Evolutionary conservation across 805 yeast genomes (phyloP).

Genomic region (Ogataea angusta): DNA sequence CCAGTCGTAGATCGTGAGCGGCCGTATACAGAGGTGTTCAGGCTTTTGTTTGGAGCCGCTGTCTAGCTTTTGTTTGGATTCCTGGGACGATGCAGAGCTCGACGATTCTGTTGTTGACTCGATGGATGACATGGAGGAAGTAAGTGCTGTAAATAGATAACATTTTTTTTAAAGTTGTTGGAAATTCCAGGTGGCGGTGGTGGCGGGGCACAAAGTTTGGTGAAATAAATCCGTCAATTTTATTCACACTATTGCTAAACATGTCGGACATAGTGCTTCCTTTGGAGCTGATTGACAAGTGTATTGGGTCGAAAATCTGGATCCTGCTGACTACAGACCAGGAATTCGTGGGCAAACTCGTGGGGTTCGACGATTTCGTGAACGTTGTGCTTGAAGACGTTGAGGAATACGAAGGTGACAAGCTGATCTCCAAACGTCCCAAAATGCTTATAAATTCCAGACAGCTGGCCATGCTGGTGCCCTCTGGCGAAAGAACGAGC

Average conservation of each 20-base stretch:
- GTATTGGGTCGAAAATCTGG: constrained; percentile 76
- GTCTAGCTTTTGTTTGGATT: constrained; percentile 17
- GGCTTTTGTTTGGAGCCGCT: constrained; percentile 40
- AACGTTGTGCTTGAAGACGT: constrained; percentile 86
- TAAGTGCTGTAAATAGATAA: neutral
- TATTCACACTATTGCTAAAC: neutral
- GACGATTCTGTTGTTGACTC: constrained; percentile 31
- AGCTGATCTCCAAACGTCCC: constrained; percentile 45
- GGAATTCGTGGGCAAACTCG: constrained; percentile 84
- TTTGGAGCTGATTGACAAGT: constrained; percentile 81
- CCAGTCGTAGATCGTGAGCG: constrained; percentile 71
- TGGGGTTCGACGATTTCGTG: constrained; percentile 95
- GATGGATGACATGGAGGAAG: constrained; percentile 10
- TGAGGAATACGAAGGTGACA: constrained; percentile 48
- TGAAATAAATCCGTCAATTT: too few relatives aligned
- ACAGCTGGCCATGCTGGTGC: constrained; percentile 62
- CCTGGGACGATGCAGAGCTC: constrained; percentile 19
- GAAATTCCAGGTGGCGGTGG: constrained; percentile 2
- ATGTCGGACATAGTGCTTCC: constrained; percentile 46
- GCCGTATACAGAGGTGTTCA: constrained; percentile 65
- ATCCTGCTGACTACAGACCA: constrained; percentile 60
- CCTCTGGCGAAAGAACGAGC: constrained; percentile 43
- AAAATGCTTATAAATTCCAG: constrained; percentile 71
- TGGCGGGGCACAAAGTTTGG: neutral
- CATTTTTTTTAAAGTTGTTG: neutral